Conservation (phyloP, 2,329 filamentous ascomycete genomes). For the Colletotrichum gloeosporioides region DNA sequence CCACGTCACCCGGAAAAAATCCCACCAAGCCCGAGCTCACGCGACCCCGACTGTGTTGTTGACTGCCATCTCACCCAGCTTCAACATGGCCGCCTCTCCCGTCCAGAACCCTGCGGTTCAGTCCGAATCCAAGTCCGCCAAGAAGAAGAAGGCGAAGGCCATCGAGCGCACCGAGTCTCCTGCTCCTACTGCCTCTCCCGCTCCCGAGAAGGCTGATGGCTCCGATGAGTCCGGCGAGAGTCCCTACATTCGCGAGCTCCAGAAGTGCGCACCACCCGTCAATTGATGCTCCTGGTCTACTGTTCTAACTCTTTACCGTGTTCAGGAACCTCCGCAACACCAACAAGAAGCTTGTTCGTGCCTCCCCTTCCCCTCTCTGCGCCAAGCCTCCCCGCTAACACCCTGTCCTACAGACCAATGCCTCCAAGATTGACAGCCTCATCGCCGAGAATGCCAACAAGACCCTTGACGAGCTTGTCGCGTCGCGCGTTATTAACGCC, state of each 20-base stretch:
- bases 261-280: conserved; percentile 70
- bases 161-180: conserved; percentile 59
- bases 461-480: conserved; percentile 75
- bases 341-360: conserved; percentile 89
- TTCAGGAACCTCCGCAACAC: conserved; percentile 86
- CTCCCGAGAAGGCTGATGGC: conserved; percentile 58
- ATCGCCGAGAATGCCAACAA: conserved; percentile 73
- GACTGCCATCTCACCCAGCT: conserved; percentile 1
- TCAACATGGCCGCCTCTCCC: conserved; percentile 67
- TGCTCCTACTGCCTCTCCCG: conserved; percentile 54
- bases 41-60: conserved; percentile 10
- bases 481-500: conserved; percentile 75
- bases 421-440: conserved; percentile 74
- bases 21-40: conserved; percentile 1
- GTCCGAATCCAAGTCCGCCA: conserved; percentile 68
- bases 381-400: neutral
- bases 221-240: conserved; percentile 71
- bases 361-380: neutral
- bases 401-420: conserved; percentile 59
- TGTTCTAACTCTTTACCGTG: conserved; percentile 16
- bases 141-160: conserved; percentile 71
- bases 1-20: conserved; percentile 14
- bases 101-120: conserved; percentile 66
- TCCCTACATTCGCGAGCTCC: conserved; percentile 83
- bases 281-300: neutral